Evolutionary conservation across 805 yeast species (phyloP).

Genomic region (Saccharomyces eubayanus): DNA sequence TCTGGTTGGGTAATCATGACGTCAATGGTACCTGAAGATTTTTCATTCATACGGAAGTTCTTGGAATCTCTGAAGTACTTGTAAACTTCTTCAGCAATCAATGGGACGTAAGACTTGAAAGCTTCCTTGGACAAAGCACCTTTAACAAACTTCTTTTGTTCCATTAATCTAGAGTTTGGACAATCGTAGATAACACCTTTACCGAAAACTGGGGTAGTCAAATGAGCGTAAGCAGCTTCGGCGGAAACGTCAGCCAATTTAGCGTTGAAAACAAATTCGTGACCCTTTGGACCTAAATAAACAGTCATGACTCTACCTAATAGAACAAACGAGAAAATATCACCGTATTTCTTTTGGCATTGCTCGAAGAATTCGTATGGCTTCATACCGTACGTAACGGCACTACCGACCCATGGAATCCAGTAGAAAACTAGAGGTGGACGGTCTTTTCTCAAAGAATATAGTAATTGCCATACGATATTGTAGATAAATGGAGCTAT

Average conservation of each 20-base stretch:
- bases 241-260: slow-evolving; percentile 86
- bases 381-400: slow-evolving; percentile 80
- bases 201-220: slow-evolving; percentile 99
- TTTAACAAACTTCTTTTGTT: slow-evolving; percentile 95
- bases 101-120: slow-evolving; percentile 79
- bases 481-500: slow-evolving; percentile 55
- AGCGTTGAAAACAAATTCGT: slow-evolving; percentile 90
- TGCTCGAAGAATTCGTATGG: slow-evolving; percentile 84
- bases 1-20: slow-evolving; percentile 87
- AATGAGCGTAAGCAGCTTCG: slow-evolving; percentile 89
- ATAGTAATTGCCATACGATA: slow-evolving; percentile 55
- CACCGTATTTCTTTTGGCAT: slow-evolving; percentile 80
- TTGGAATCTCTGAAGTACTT: slow-evolving; percentile 52
- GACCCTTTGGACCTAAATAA: slow-evolving; percentile 94
- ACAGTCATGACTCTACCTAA: slow-evolving; percentile 93
- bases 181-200: slow-evolving; percentile 96
- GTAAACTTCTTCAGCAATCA: slow-evolving; percentile 68
- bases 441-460: slow-evolving; percentile 68
- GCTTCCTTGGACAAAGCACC: slow-evolving; percentile 79
- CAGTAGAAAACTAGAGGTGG: slow-evolving; percentile 87
- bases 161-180: slow-evolving; percentile 90
- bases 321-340: slow-evolving; percentile 81
- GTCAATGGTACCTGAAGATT: slow-evolving; percentile 44
- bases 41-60: slow-evolving; percentile 37
- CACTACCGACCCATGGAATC: slow-evolving; percentile 94